Evolutionary conservation across 2,329 filamentous ascomycete genomes (phyloP).

Genomic region (Hypoxylon sp.): DNA sequence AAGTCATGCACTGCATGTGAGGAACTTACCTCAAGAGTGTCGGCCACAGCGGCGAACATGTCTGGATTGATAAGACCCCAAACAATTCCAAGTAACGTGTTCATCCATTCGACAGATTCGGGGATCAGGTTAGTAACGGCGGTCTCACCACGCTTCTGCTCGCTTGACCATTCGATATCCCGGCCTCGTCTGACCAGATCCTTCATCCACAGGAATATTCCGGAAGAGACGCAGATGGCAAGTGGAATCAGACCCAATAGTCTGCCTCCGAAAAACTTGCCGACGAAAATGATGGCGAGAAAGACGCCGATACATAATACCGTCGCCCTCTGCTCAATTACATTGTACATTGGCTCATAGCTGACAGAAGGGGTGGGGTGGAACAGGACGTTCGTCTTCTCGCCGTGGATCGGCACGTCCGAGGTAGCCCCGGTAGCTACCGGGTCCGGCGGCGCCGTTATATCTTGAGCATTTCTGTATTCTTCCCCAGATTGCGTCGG

Average conservation of each 20-base stretch:
- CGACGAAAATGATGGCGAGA: conserved; percentile 78
- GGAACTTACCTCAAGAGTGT: conserved; percentile 77
- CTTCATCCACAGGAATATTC: conserved; percentile 90
- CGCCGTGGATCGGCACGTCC: conserved; percentile 94
- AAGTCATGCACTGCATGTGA: too few species aligned
- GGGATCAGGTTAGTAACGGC: conserved; percentile 90
- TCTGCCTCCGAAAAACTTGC: conserved; percentile 81
- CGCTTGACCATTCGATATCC: conserved; percentile 88
- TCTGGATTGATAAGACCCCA: conserved; percentile 96
- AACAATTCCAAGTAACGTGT: conserved; percentile 82
- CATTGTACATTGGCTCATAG: conserved; percentile 87
- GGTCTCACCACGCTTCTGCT: conserved; percentile 85
- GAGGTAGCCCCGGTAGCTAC: conserved; percentile 84
- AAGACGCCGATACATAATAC: conserved; percentile 78
- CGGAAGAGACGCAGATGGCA: conserved; percentile 76
- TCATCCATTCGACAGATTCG: conserved; percentile 96
- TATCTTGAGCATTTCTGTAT: conserved; percentile 86
- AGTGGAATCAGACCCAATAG: conserved; percentile 82
- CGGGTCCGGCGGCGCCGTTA: conserved; percentile 91
- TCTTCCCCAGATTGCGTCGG: conserved; percentile 78
- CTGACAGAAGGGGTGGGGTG: conserved; percentile 91
- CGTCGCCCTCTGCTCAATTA: conserved; percentile 80
- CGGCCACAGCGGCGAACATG: conserved; percentile 92
- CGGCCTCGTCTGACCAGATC: conserved; percentile 85
- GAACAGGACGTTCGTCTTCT: conserved; percentile 96